Percentiles rank a stretch among this genome's conserved stretches.
Conservation (phyloP, 2,329 filamentous ascomycete species). For the Beauveria asiatica region DNA sequence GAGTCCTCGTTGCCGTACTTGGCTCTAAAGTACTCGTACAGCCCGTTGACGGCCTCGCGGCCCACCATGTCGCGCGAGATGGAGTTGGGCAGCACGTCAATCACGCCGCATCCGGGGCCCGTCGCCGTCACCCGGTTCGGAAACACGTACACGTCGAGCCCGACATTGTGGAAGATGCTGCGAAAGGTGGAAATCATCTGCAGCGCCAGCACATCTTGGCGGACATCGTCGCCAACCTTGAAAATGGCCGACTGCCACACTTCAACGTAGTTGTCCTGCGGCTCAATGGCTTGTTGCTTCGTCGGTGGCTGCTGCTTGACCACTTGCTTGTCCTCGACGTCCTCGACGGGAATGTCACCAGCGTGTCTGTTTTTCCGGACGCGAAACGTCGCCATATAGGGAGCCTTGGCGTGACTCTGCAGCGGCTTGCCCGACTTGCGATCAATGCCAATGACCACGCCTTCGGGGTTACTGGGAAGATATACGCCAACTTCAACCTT, state of each 20-base stretch:
- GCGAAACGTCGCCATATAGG: constrained; percentile 98
- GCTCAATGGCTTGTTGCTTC: background rate
- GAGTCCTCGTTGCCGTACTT: constrained; percentile 97
- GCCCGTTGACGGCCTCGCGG: constrained; percentile 91
- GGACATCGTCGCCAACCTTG: constrained; percentile 97
- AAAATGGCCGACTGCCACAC: constrained; percentile 99
- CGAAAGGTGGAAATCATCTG: constrained; percentile 98
- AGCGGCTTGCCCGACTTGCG: constrained; percentile 95
- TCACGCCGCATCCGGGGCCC: constrained; percentile 93
- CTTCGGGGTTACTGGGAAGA: constrained; percentile 92
- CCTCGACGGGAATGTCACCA: constrained; percentile 40
- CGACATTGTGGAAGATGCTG: constrained; percentile 91
- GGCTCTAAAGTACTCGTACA: constrained; percentile 96
- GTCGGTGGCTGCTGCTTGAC: constrained; percentile 3
- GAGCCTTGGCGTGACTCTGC: constrained; percentile 95
- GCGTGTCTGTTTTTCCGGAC: constrained; percentile 70
- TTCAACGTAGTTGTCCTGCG: constrained; percentile 61
- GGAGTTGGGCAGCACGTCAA: constrained; percentile 94
- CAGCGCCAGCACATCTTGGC: constrained; percentile 90
- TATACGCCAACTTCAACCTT: constrained; percentile 96
- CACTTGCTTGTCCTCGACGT: constrained; percentile 23
- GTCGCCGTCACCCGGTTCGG: constrained; percentile 97
- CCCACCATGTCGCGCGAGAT: constrained; percentile 98
- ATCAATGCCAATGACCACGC: constrained; percentile 94
- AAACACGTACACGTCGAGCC: constrained; percentile 93